phyloP scores from a whole-genome alignment of 1,284 basidiomycete genomes.

The Abortiporus biennis region DNA sequence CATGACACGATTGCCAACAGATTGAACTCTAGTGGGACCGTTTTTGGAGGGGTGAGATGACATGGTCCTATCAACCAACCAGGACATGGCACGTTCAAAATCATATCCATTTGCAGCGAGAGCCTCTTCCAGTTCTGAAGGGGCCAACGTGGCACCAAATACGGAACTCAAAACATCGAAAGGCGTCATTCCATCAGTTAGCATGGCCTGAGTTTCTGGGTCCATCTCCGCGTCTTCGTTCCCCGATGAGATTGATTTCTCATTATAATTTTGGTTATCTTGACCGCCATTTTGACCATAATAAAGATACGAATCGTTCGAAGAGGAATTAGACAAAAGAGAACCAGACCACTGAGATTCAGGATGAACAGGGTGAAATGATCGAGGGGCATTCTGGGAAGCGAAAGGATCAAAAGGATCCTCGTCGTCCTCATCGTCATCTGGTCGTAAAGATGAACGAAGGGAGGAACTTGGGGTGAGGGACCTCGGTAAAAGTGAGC shows the following conservation, averaged over 20 bases:
- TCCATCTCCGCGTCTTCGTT: slow-evolving; percentile 38
- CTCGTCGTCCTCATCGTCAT: slow-evolving; percentile 56
- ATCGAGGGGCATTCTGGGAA: slow-evolving; percentile 38
- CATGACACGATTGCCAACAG: slow-evolving; percentile 57
- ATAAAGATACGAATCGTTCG: no score
- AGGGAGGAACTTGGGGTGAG: slow-evolving; percentile 51
- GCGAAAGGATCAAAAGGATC: slow-evolving; percentile 75
- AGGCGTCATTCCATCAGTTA: slow-evolving; percentile 91
- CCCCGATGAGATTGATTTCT: slow-evolving; percentile 8
- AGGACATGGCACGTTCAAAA: slow-evolving; percentile 91
- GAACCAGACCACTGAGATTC: slow-evolving; percentile 54
- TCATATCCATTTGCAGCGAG: slow-evolving; percentile 86
- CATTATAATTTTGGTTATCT: slow-evolving; percentile 17
- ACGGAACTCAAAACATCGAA: slow-evolving; percentile 94
- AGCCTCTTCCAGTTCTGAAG: slow-evolving; percentile 90
- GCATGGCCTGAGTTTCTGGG: slow-evolving; percentile 46
- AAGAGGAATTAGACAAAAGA: slow-evolving; percentile 42
- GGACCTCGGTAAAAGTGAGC: slow-evolving; percentile 46
- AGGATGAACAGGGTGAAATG: slow-evolving; percentile 58
- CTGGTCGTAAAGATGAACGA: slow-evolving; percentile 53
- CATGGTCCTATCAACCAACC: slow-evolving; percentile 74
- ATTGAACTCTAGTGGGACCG: slow-evolving; percentile 45
- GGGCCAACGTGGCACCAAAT: slow-evolving; percentile 83
- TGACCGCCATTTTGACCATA: slow-evolving; percentile 18
- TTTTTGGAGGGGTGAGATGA: slow-evolving; percentile 36